phyloP scores from a whole-genome alignment of 148 eudicot genomes.

The Rhododendron henanense region DNA sequence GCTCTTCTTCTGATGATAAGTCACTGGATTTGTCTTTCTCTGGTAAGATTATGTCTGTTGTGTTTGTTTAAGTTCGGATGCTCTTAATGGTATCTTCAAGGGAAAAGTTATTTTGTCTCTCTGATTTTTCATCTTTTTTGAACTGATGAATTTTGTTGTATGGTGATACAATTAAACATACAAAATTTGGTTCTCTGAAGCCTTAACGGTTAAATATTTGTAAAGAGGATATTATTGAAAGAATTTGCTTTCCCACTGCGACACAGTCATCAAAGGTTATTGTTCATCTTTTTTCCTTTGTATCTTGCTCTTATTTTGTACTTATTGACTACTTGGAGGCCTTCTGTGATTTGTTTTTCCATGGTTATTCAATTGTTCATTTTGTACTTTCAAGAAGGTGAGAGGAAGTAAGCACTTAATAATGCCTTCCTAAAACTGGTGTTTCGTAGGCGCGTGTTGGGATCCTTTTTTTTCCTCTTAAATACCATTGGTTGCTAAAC shows the following conservation, averaged over 20 bases:
- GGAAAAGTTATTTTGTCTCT: neutral
- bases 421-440: neutral
- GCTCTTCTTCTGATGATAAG: conserved; percentile 60
- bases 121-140: neutral
- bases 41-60: conserved; percentile 30
- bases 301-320: neutral
- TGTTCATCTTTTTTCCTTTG: neutral
- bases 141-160: neutral
- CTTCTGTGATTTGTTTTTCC: neutral
- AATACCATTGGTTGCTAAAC: neutral
- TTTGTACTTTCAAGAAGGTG: neutral
- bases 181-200: conserved; percentile 1
- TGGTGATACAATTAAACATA: neutral
- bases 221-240: too few species aligned
- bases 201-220: neutral
- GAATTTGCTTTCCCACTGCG: neutral
- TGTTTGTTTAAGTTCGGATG: neutral
- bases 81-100: neutral
- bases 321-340: neutral
- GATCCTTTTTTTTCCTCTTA: neutral
- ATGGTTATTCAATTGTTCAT: neutral
- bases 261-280: neutral
- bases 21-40: conserved; percentile 74
- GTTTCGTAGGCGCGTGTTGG: neutral
- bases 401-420: neutral